A percentile compares a stretch with the other conserved stretches of the same genome.
Evolutionary conservation across 1,139 yeast species (phyloP).

Genomic region (Lodderomyces jiufengensis): DNA sequence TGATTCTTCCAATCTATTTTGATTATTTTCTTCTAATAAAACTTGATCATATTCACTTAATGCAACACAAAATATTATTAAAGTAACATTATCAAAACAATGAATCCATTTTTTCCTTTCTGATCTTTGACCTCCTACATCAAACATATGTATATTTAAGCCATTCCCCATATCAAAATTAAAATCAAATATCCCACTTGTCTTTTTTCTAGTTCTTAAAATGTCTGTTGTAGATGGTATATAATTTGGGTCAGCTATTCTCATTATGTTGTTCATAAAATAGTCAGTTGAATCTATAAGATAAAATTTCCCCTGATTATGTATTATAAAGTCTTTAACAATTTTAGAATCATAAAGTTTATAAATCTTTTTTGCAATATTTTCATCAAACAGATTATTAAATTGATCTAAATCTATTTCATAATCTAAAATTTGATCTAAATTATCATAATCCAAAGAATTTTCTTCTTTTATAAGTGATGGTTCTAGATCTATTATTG

Average conservation of each 20-base stretch:
- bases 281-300: slow-evolving; percentile 85
- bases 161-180: slow-evolving; percentile 71
- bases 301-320: slow-evolving; percentile 72
- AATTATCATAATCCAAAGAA: slow-evolving; percentile 36
- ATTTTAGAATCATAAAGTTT: slow-evolving; percentile 54
- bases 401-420: slow-evolving; percentile 50
- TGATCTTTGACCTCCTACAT: slow-evolving; percentile 92
- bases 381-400: slow-evolving; percentile 39
- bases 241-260: slow-evolving; percentile 61
- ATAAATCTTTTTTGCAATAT: slow-evolving; percentile 43
- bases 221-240: slow-evolving; percentile 75
- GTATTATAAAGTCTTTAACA: slow-evolving; percentile 54
- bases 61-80: slow-evolving; percentile 87
- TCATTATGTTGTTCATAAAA: slow-evolving; percentile 63
- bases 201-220: slow-evolving; percentile 82
- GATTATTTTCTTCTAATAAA: slow-evolving; percentile 71
- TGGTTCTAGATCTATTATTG: slow-evolving; percentile 49
- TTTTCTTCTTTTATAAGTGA: slow-evolving; percentile 43
- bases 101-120: slow-evolving; percentile 96
- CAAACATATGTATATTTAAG: slow-evolving; percentile 76
- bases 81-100: slow-evolving; percentile 88
- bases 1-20: slow-evolving; percentile 83
- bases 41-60: slow-evolving; percentile 88
- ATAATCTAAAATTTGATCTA: slow-evolving; percentile 46
- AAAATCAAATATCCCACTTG: slow-evolving; percentile 88